These are phyloP conservation scores for Solanum bulbocastanum DNA, from an alignment of 257 asterid genomes.

Conservation along the genomic window DNA sequence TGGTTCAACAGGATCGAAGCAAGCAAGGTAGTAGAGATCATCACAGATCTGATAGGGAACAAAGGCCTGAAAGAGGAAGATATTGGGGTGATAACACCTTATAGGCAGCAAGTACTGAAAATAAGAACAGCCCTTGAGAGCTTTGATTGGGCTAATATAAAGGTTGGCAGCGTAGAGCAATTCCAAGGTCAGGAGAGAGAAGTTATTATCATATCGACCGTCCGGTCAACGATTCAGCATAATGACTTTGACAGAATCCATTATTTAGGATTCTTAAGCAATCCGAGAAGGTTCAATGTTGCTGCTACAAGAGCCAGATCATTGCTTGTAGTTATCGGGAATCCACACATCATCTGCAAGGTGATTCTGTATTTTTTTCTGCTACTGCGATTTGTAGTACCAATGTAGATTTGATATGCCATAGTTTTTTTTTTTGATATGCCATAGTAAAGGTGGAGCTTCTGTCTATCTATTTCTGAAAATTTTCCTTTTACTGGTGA, in stretches of 20 bases:
- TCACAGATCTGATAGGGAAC: conserved; percentile 26
- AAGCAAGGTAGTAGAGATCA: conserved; percentile 75
- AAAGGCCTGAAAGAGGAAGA: conserved; percentile 58
- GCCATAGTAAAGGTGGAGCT: neutral
- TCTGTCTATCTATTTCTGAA: neutral
- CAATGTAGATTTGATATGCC: neutral
- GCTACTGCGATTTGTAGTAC: neutral
- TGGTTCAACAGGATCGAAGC: conserved; percentile 94
- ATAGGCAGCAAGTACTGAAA: conserved; percentile 76
- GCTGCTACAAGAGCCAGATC: conserved; percentile 83
- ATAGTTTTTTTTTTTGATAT: neutral
- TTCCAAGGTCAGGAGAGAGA: conserved; percentile 90
- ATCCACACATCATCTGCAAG: conserved; percentile 97
- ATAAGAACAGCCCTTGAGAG: conserved; percentile 55
- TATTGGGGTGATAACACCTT: conserved; percentile 90
- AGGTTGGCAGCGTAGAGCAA: conserved; percentile 94
- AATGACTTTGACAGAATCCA: conserved; percentile 68
- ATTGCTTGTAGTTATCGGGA: conserved; percentile 75
- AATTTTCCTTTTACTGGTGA: neutral
- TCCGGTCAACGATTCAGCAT: conserved; percentile 81
- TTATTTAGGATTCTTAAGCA: conserved; percentile 86
- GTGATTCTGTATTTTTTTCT: conserved; percentile 22
- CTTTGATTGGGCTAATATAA: conserved; percentile 23
- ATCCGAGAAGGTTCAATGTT: conserved; percentile 89
- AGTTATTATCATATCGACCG: conserved; percentile 83